Conservation (phyloP, 169 alveolate genomes). For the Plasmodium gonderi region DNA sequence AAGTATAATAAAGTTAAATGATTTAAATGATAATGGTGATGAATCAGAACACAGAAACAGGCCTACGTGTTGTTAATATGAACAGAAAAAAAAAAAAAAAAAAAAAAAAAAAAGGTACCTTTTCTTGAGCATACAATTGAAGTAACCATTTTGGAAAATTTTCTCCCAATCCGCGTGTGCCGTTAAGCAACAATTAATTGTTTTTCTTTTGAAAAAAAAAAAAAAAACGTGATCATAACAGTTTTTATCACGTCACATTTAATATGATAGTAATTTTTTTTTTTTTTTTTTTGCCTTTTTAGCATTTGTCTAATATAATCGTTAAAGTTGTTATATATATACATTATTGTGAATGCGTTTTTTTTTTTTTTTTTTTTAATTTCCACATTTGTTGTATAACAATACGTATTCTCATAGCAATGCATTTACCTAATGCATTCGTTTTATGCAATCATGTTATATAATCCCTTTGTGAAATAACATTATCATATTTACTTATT, state of each 20-base stretch:
- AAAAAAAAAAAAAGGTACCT: no score
- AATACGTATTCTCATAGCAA: neutral
- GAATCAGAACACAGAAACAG: neutral
- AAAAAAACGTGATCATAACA: neutral
- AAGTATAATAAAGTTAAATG: slow-evolving; percentile 49
- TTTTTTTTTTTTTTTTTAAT: neutral
- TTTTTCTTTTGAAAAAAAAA: neutral
- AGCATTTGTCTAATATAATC: neutral
- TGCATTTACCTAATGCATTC: neutral
- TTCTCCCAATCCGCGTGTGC: no score
- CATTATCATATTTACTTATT: neutral
- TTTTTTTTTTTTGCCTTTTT: neutral
- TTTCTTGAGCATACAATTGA: no score
- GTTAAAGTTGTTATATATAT: neutral
- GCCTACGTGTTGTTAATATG: slow-evolving; percentile 20
- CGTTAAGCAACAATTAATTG: neutral
- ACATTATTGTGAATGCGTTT: neutral
- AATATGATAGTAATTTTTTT: neutral
- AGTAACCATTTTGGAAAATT: no score
- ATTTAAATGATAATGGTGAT: slow-evolving; percentile 2
- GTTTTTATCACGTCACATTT: neutral
- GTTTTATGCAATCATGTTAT: neutral
- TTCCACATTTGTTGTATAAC: neutral
- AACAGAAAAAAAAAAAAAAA: neutral
- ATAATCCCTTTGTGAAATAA: neutral